Base-by-base conservation (phyloP, 805 yeast genomes). In the Hanseniaspora meyeri region DNA sequence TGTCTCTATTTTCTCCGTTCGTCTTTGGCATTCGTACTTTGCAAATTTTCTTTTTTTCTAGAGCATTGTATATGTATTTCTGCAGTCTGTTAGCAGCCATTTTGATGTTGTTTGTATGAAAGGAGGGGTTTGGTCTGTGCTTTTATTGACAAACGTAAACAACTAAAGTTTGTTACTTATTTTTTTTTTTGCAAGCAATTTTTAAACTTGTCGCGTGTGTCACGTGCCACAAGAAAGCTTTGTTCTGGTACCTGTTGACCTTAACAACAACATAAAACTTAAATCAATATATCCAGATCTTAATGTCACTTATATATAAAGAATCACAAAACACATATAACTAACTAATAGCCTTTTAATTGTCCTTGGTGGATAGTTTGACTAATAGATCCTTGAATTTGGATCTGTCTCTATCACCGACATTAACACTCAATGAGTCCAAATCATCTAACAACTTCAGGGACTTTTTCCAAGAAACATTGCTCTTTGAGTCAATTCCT, bases 381-480 rank as follows among this genome's bases (percentile, higher is more conserved):
- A 72, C 70, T 65, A 85, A 74, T 59, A 85, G 74, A 60, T 78
- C 84, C 65, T 80, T 80, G 71, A 85, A 85, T 60, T 86, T 76
- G 7, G 84, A 69, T 73, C 83, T 84, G 68, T 85, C 90, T 65
- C 83, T 76, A 37, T 71, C 74, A 49, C 70, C 69, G 42, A 72
- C 69, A 46, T 70, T 66, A 59, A 73, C 76, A 46, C 51, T 53
- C 34, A 53, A 32, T 24, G 78, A 74, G 53, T 75, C 80, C 36
- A 68, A 69, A 49, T 64, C 76, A 70, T 64, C 74, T 57, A 65
- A 72, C 65, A 68, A 77, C 49, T 72, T 71, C 34, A 77, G 65
- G 71, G 81, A 91, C 64, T 96, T 79, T 64, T 85, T 85, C 74
- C 87, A 88, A n/a, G 88, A 80, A 40, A 82, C 11, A 85, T 81